A percentile compares a stretch with the other conserved stretches of the same genome.
phyloP scores from a whole-genome alignment of 1,139 yeast genomes.

The Scheffersomyces lignicola region DNA sequence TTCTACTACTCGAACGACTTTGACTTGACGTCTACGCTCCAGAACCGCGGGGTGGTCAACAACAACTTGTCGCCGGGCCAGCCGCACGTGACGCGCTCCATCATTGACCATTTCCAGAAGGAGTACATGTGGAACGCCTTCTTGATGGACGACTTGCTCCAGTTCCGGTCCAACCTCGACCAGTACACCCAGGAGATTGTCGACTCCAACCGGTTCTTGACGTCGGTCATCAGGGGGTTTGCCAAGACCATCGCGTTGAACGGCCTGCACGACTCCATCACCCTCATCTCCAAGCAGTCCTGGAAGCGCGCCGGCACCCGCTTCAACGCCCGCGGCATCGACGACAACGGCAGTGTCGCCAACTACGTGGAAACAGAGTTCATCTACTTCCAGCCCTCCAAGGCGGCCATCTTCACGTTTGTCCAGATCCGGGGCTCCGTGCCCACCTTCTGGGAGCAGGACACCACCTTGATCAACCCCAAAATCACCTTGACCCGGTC shows the following conservation, averaged over 20 bases:
- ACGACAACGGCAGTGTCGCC: conserved; percentile 93
- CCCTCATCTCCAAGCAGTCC: conserved; percentile 88
- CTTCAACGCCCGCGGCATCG: conserved; percentile 90
- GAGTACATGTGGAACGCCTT: conserved; percentile 98
- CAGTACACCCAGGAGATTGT: conserved; percentile 54
- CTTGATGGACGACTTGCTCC: conserved; percentile 79
- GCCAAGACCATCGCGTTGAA: conserved; percentile 74
- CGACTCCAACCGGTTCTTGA: conserved; percentile 77
- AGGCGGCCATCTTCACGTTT: conserved; percentile 63
- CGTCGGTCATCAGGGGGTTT: conserved; percentile 92
- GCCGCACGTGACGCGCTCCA: conserved; percentile 8
- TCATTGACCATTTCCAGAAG: conserved; percentile 59
- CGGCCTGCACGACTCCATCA: conserved; percentile 56
- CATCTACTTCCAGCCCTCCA: conserved; percentile 52
- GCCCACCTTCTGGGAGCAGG: conserved; percentile 98
- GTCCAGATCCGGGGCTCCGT: conserved; percentile 92
- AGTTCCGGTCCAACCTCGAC: conserved; percentile 71
- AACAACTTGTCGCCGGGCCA: conserved; percentile 23
- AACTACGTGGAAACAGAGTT: conserved; percentile 95
- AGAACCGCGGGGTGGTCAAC: conserved; percentile 59
- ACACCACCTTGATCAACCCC: conserved; percentile 76
- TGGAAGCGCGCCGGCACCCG: conserved; percentile 97
- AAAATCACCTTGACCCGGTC: conserved; percentile 88
- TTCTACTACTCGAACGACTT: conserved; percentile 91
- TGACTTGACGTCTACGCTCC: conserved; percentile 83